Percentiles rank a stretch among this genome's conserved stretches.
Conservation (phyloP, 352 stramenopile genomes). For the Globisporangium barbulae region DNA sequence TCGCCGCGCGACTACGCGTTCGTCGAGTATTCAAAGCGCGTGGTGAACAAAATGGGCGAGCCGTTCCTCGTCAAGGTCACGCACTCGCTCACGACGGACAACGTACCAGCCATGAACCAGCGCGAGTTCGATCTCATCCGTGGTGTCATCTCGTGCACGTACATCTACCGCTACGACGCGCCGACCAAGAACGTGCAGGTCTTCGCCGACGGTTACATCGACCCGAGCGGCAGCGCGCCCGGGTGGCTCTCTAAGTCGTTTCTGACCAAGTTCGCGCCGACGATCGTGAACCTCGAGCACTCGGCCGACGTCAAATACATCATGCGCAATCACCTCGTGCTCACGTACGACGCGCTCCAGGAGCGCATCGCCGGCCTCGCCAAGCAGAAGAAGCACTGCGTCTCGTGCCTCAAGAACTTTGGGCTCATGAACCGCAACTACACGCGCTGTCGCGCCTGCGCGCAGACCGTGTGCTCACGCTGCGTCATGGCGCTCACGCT, state of each 20-base stretch:
- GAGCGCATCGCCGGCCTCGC: conserved; percentile 25
- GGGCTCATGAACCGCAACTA: conserved; percentile 37
- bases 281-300: conserved; percentile 40
- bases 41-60: conserved; percentile 32
- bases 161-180: conserved; percentile 42
- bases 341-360: conserved; percentile 34
- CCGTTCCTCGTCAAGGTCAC: conserved; percentile 43
- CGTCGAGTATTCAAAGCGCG: conserved; percentile 38
- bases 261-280: conserved; percentile 39
- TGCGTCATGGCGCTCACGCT: conserved; percentile 58
- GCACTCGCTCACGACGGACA: conserved; percentile 27
- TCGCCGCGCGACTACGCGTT: conserved; percentile 48
- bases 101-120: conserved; percentile 35
- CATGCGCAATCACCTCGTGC: conserved; percentile 37
- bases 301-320: conserved; percentile 56
- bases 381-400: conserved; percentile 36
- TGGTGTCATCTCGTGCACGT: conserved; percentile 37
- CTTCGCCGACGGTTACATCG: conserved; percentile 35
- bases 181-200: conserved; percentile 42
- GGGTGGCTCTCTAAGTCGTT: conserved; percentile 36
- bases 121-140: conserved; percentile 46
- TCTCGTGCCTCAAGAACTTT: conserved; percentile 36
- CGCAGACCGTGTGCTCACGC: conserved; percentile 45
- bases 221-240: conserved; percentile 32
- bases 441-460: conserved; percentile 49